Evolutionary conservation across 2,329 filamentous ascomycete species (phyloP).

Genomic region (Cordyceps cateniannulata): DNA sequence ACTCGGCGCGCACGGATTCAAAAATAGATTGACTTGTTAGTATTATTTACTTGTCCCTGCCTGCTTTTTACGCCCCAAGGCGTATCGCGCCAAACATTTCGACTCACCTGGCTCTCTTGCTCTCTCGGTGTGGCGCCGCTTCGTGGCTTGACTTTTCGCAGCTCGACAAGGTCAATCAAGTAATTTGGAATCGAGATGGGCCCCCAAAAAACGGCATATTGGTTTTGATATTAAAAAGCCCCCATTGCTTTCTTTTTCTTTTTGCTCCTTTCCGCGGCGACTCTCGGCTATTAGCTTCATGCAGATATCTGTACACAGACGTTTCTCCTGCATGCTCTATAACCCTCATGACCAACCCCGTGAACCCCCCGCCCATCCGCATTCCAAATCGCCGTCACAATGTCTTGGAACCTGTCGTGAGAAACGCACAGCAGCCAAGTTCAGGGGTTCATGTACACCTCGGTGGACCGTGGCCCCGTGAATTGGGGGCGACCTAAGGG

Average conservation of each 20-base stretch:
- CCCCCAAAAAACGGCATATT: too few species aligned
- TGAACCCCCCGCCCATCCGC: background rate
- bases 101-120: background rate
- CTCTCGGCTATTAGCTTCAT: background rate
- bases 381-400: conserved; percentile 2
- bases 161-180: background rate
- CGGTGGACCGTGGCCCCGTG: background rate
- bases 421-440: background rate
- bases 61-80: background rate
- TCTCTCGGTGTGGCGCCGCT: background rate
- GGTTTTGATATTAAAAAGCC: background rate
- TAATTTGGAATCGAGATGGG: background rate
- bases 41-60: background rate
- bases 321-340: background rate
- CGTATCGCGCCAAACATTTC: background rate
- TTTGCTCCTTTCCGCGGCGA: background rate
- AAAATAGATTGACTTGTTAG: background rate
- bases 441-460: background rate
- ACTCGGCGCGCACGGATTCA: background rate
- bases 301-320: background rate
- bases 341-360: background rate
- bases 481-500: background rate
- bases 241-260: background rate
- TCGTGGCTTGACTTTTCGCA: background rate
- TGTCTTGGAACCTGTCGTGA: background rate